phyloP scores from a whole-genome alignment of 257 asterid genomes.

The Solanum pinnatisectum region DNA sequence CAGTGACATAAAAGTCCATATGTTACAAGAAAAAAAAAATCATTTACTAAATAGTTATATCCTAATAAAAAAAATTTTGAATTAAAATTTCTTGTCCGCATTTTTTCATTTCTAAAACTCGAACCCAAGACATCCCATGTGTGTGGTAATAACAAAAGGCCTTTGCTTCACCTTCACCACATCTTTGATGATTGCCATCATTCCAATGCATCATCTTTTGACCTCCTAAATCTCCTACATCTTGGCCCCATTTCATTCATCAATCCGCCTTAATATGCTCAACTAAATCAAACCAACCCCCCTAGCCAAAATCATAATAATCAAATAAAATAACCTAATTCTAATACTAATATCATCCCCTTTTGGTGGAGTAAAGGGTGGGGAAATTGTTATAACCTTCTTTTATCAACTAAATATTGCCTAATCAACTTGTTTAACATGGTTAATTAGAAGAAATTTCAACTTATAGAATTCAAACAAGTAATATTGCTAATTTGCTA shows the following conservation, averaged over 20 bases:
- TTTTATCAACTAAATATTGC: not conserved
- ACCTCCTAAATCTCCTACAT: constrained; percentile 8
- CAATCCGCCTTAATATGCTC: constrained; percentile 43
- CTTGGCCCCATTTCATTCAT: constrained; percentile 11
- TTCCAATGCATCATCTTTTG: constrained; percentile 10
- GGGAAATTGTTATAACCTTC: not conserved
- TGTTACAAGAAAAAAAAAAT: not conserved
- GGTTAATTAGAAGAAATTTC: not conserved
- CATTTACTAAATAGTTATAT: not conserved
- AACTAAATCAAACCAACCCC: not conserved
- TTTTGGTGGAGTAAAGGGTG: not conserved
- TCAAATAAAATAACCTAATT: not conserved
- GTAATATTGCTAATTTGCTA: not conserved
- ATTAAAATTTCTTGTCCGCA: rapidly evolving
- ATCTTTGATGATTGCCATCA: not conserved
- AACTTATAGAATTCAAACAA: not conserved
- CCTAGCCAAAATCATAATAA: constrained; percentile 9
- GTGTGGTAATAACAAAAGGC: not conserved
- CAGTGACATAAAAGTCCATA: not conserved
- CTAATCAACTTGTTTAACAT: not conserved
- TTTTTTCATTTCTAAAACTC: not conserved
- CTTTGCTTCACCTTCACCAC: not conserved
- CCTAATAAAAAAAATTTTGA: too few relatives aligned
- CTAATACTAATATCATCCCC: not conserved
- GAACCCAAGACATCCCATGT: too few relatives aligned